Evolutionary conservation across 108 stramenopile genomes (phyloP), one percentile per base, ranked within the genome.

Genomic region (Cyclostephanos invisitatus): DNA sequence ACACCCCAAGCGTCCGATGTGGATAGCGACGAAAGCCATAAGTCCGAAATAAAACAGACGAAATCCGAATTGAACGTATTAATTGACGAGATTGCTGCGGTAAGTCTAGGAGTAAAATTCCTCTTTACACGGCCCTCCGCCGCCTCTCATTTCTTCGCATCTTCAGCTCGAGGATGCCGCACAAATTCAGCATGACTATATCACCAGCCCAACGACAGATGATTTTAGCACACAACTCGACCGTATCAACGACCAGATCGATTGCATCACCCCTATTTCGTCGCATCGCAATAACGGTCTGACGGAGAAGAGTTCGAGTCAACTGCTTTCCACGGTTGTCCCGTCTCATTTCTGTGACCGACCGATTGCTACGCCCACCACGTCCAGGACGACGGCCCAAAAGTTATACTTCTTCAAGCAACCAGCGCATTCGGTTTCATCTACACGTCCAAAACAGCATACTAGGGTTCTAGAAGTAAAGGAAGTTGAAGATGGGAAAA

Each of bases 171-270:
- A 72, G 53, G 46, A 62, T 12, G 58, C 49, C 62, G 38, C 60
- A 0, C 70, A 53, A 49, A 62, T 62, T 17, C 70, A 72, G 61
- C 70, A 72, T 37, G 60, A 62, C n/a, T 72, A 72, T 22, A 61
- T 72, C 12, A 72, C 48, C 24, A 72, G 70, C 60, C 70, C 70
- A 2, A 62, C 70, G n/a, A 72, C 28, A 3, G 61, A 49, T 17
- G 62, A 72, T 18, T 51, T 72, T 53, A 47, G 62, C 28, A 62
- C 70, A 18, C 70, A 72, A 37, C 70, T 72, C 25, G 61, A 62
- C n/a, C 62, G 32, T 40, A 21, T 72, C 61, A 72, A 72, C 18
- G 28, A 62, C 29, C 62, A 63, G 25, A 61, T 61, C 27, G 70
- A 72, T 24, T 47, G 51, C 15, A 48, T 61, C 10, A 62, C 61